These are phyloP conservation scores for Mycena vitilis DNA, from an alignment of 768 basidiomycete genomes.

Conservation along the genomic window DNA sequence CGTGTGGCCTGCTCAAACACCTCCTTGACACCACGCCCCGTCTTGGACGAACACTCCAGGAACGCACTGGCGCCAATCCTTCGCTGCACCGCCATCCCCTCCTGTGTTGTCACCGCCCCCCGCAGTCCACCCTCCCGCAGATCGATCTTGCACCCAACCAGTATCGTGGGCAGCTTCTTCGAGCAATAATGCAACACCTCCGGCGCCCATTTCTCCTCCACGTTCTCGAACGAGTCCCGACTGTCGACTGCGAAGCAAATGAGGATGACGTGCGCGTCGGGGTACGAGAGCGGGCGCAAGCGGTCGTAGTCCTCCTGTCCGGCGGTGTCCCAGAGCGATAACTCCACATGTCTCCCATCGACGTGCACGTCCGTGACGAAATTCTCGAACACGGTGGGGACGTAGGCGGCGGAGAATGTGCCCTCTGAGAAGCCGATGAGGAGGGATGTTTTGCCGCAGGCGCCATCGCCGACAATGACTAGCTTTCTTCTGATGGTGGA, in stretches of 20 bases:
- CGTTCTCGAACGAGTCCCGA: conserved; percentile 98
- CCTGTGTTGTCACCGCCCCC: conserved; percentile 91
- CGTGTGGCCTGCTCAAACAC: conserved; percentile 92
- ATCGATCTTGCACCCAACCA: conserved; percentile 99
- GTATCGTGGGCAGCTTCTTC: conserved; percentile 90
- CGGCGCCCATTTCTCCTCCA: conserved; percentile 99
- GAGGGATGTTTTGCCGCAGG: conserved; percentile 95
- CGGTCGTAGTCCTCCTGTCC: conserved; percentile 99
- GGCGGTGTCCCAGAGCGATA: conserved; percentile 99
- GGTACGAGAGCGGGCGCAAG: conserved; percentile 96
- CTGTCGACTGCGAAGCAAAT: conserved; percentile 99
- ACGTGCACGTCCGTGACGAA: conserved; percentile 90
- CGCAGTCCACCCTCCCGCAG: conserved; percentile 87
- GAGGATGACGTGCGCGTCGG: conserved; percentile 98
- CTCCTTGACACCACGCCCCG: conserved; percentile 95
- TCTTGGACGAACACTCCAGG: conserved; percentile 95
- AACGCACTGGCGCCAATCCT: conserved; percentile 95
- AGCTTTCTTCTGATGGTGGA: conserved; percentile 88
- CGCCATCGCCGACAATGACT: conserved; percentile 98
- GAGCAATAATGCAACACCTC: conserved; percentile 97
- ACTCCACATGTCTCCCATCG: conserved; percentile 96
- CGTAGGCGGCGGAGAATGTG: conserved; percentile 96
- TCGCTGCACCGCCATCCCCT: conserved; percentile 94
- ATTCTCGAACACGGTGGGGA: conserved; percentile 18
- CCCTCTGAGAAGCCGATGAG: conserved; percentile 94